phyloP scores from a whole-genome alignment of 108 stramenopile genomes.

The Cyclotella choctawhatcheeana region DNA sequence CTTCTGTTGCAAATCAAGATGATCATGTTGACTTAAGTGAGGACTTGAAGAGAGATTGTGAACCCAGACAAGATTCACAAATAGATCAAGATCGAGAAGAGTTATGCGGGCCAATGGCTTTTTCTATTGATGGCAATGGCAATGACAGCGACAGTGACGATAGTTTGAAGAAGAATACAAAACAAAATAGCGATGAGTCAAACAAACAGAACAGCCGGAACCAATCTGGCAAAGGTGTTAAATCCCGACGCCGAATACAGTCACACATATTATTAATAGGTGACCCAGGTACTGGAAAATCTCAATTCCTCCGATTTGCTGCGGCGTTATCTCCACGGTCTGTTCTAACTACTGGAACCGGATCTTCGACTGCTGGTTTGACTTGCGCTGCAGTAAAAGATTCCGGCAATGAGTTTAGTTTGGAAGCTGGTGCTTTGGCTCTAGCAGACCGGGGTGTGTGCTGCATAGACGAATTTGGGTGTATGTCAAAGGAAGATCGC shows the following conservation, averaged over 20 bases:
- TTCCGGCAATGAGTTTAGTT: conserved; percentile 88
- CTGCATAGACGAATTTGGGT: conserved; percentile 97
- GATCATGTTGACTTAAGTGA: not conserved
- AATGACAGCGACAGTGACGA: conserved; percentile 44
- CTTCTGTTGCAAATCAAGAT: conserved; percentile 50
- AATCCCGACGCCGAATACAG: conserved; percentile 74
- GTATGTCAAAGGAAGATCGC: conserved; percentile 81
- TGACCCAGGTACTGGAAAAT: conserved; percentile 87
- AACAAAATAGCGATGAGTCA: conserved; percentile 1
- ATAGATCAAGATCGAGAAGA: not conserved
- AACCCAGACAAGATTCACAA: conserved; percentile 29
- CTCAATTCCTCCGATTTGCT: conserved; percentile 95
- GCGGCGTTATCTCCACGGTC: conserved; percentile 90
- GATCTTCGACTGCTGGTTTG: conserved; percentile 97
- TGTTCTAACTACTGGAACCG: conserved; percentile 96
- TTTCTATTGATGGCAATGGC: conserved; percentile 51
- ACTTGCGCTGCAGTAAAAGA: conserved; percentile 98
- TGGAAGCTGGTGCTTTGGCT: conserved; percentile 98
- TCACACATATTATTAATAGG: conserved; percentile 92
- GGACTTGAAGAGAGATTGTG: conserved; percentile 17
- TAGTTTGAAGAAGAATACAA: conserved; percentile 9
- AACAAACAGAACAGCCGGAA: conserved; percentile 15
- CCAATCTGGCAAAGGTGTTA: conserved; percentile 41
- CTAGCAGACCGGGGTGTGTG: conserved; percentile 97
- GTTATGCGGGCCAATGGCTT: conserved; percentile 53